phyloP scores from a whole-genome alignment of 805 yeast genomes.

The Komagataella populi region DNA sequence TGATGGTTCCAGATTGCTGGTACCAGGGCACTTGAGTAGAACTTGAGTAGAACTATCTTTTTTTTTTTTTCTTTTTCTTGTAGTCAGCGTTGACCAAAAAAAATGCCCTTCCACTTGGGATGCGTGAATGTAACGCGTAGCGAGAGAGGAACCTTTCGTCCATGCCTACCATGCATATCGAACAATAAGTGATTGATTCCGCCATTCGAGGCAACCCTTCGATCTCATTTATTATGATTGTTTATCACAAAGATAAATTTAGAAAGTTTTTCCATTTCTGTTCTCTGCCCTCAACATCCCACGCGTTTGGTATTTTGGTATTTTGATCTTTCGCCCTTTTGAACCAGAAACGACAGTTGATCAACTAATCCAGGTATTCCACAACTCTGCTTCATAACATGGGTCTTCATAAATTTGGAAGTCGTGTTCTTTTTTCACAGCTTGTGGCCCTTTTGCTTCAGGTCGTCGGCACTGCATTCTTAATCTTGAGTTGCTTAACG shows the following conservation, averaged over 20 bases:
- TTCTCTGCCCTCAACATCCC: not conserved
- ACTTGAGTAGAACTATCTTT: not conserved
- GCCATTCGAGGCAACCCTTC: not conserved
- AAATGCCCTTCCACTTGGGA: not conserved
- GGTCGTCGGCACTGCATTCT: conserved; percentile 43
- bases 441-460: conserved; percentile 27
- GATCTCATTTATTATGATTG: not conserved
- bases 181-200: not conserved
- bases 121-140: not conserved
- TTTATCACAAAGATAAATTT: not conserved
- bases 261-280: not conserved
- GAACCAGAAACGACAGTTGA: not conserved
- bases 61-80: not conserved
- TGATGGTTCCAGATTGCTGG: conserved; percentile 74
- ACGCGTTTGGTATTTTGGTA: not conserved
- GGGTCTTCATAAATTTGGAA: not conserved
- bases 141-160: not conserved
- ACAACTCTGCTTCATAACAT: not conserved
- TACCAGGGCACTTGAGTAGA: conserved; percentile 13
- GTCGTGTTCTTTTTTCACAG: conserved; percentile 1
- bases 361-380: not conserved
- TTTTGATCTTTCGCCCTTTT: not conserved
- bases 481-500: conserved; percentile 47
- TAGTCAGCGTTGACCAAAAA: not conserved
- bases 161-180: not conserved